Conservation (phyloP, 192 early-diverging fungal species). For the Piromyces finnis region DNA sequence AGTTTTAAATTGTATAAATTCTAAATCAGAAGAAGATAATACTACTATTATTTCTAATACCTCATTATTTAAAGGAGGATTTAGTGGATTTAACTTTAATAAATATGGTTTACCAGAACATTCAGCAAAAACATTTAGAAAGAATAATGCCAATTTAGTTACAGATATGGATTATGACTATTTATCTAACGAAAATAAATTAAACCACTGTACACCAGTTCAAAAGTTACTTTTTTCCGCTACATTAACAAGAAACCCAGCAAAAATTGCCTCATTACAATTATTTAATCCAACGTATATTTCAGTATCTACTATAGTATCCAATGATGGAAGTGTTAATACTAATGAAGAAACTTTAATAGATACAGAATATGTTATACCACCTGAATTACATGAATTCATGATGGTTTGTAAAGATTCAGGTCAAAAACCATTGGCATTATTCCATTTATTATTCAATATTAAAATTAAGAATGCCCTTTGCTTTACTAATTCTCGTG, state of each 20-base stretch:
- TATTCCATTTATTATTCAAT: constrained; percentile 63
- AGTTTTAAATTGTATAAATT: constrained; percentile 18
- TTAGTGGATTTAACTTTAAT: not conserved
- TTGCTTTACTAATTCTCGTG: constrained; percentile 77
- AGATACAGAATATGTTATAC: constrained; percentile 5
- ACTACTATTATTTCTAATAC: not conserved
- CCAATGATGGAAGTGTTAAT: constrained; percentile 10
- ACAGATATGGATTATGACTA: not conserved
- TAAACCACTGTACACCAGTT: constrained; percentile 16
- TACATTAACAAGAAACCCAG: constrained; percentile 82
- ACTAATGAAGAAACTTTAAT: constrained; percentile 14
- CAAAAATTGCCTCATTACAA: constrained; percentile 70
- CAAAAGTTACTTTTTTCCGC: constrained; percentile 94
- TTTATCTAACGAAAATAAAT: constrained; percentile 6
- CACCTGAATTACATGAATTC: constrained; percentile 47
- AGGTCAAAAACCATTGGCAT: constrained; percentile 62
- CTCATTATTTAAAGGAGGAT: no score
- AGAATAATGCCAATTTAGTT: not conserved
- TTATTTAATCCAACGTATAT: constrained; percentile 71
- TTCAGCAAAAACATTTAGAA: not conserved
- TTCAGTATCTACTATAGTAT: constrained; percentile 21
- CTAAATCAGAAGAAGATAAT: not conserved
- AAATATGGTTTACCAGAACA: not conserved
- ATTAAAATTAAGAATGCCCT: constrained; percentile 33
- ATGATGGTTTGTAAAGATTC: constrained; percentile 41